Evolutionary conservation across 2,329 filamentous ascomycete genomes (phyloP).

Genomic region (Colletotrichum graminicola): DNA sequence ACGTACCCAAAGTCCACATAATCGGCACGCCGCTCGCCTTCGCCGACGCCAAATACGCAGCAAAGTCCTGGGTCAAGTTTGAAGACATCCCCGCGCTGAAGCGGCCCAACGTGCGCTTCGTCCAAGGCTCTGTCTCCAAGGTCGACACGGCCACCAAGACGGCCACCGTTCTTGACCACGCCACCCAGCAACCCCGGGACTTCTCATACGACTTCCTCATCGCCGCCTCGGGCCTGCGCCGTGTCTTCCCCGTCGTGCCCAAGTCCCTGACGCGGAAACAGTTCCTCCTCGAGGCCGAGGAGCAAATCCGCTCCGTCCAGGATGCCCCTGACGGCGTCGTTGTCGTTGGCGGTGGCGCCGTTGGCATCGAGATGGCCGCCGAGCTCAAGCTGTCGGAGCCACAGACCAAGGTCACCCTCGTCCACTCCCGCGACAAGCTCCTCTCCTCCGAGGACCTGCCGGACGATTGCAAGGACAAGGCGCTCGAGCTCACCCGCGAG

Average conservation of each 20-base stretch:
- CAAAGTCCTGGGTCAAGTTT: conserved; percentile 78
- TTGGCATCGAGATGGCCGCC: conserved; percentile 85
- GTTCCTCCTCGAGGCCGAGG: conserved; percentile 72
- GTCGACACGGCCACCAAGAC: conserved; percentile 72
- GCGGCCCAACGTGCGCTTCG: conserved; percentile 69
- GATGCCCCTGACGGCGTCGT: conserved; percentile 70
- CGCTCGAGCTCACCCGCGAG: conserved; percentile 69
- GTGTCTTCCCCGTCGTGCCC: conserved; percentile 80
- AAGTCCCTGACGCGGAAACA: conserved; percentile 71
- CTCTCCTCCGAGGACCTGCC: conserved; percentile 81
- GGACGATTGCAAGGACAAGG: conserved; percentile 74
- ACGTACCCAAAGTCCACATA: conserved; percentile 69
- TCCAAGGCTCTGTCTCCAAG: conserved; percentile 73
- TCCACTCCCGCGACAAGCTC: conserved; percentile 78
- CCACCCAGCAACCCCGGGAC: conserved; percentile 56
- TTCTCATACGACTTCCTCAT: conserved; percentile 81
- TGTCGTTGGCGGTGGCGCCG: conserved; percentile 82
- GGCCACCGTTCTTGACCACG: conserved; percentile 66
- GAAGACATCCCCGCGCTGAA: conserved; percentile 75
- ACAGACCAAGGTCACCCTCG: conserved; percentile 74
- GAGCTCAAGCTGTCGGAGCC: conserved; percentile 80
- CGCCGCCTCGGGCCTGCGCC: conserved; percentile 75
- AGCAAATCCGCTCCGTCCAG: conserved; percentile 68
- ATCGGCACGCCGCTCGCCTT: conserved; percentile 82
- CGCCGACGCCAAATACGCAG: conserved; percentile 71